Base-by-base conservation (phyloP, 768 basidiomycete species). In the Suillus bovinus region DNA sequence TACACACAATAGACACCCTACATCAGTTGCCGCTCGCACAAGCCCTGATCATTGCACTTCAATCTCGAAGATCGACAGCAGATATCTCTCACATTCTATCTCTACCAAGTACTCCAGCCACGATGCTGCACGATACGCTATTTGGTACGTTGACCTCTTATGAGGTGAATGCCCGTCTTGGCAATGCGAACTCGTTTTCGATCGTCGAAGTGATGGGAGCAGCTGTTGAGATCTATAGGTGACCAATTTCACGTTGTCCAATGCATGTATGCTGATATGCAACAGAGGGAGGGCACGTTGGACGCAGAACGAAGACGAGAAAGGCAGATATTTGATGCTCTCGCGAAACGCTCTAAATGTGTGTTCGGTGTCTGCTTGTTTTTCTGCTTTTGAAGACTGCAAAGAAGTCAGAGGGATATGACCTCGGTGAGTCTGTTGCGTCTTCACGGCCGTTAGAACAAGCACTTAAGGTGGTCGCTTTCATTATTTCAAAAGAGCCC, bases 261-360 rank as follows among this genome's bases (percentile, higher is more conserved):
- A 36, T n/a, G 64, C 59, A 17, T 41, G 20, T n/a, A 20, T 56
- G 60, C 41, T 60, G 57, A 49, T 57, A 56, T 55, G 60, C 29
- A 62, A 27, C 65, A 82, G 81, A 66, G 64, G 74, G 31, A 74
- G 73, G 61, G 72, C 75, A 6, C 70, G 65, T 58, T 61, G 56
- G n/a, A 68, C 68, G 14, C 61, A 63, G 27, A 70, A 72, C 16
- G 72, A 71, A 13, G 53, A 72, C 7, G 82, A 84, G 20, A 78
- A 77, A 54, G 77, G 80, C 11, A 61, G 72, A 5, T 67, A 85
- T 29, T 75, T 76, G 27, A 74, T 72, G 2, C 80, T 85, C n/a
- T 88, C 85, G 82, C 78, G 79, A 66, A 80, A 82, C n/a, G 83
- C 84, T 4, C 86, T 86, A 59, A 88, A 91, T 60, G 81, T 90